Base-by-base conservation (phyloP, 2,329 filamentous ascomycete genomes). In the Fusarium robinianum region DNA sequence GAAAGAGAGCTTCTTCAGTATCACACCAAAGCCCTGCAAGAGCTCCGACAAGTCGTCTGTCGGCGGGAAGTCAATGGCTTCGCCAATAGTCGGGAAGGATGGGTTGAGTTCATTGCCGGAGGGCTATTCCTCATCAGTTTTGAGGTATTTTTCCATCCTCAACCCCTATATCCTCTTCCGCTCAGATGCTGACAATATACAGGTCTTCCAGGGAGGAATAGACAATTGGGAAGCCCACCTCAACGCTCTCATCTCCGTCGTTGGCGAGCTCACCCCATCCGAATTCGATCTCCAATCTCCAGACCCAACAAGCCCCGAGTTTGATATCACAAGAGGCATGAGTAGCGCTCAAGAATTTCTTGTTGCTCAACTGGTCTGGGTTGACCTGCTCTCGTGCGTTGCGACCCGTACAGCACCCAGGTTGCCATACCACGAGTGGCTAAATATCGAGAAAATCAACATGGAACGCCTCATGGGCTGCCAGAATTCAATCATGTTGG, bases 81-180 rank as follows among this genome's bases (percentile, higher is more conserved):
- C 21, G 36, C 42, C 1, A 36, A 47, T 2, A 47, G 37, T 10
- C 49, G 45, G 0, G 59, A 63, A 17, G 45, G 55, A 21, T 51
- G 50, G 33, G 48, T 63, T 5, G 60, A 63, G 19, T 58, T 63
- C 18, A 41, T 63, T 2, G 60, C 59, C 0, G 57, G 57, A 3
- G 61, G 61, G 0, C 49, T 51, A 8, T 55, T 59, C 5, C 47
- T 63, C 10, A 62, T 63, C 19, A 60, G 59, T 3, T 62, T 63
- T 8, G 54, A 63, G 44, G 58, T 62, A 49, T 6, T 8, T 18
- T 6, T 7, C 19, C 14, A 16, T 9, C n/a, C 7, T 2, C 11
- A 29, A 10, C 17, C 14, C 5, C 1, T 5, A 4, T 3, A 18
- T 25, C 2, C 6, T 7, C 1, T 27, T 19, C n/a, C n/a, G n/a